Evolutionary conservation across 75 land plant species (phyloP).

Genomic region (Gnetum montanum): DNA sequence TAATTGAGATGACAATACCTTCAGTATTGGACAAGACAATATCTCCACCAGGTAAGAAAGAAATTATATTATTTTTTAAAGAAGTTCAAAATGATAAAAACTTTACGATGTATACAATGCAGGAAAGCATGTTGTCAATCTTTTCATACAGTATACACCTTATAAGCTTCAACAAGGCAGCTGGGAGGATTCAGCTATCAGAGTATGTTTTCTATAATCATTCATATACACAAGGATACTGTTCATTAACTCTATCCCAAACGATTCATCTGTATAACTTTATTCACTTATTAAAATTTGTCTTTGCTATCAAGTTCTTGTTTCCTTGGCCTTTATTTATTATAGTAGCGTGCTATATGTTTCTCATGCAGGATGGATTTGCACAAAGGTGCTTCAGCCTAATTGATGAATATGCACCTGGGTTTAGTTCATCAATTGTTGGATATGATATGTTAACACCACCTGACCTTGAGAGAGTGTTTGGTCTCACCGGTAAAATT

Average conservation of each 20-base stretch:
- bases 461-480: slow-evolving; percentile 81
- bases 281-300: too few species aligned
- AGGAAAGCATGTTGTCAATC: slow-evolving; percentile 85
- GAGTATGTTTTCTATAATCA: slow-evolving; percentile 48
- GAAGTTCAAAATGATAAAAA: neutral
- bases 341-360: neutral
- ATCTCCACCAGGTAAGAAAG: slow-evolving; percentile 72
- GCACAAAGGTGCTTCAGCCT: slow-evolving; percentile 71
- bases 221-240: too few species aligned
- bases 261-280: too few species aligned
- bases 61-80: neutral
- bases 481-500: slow-evolving; percentile 79
- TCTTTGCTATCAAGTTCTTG: too few species aligned
- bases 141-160: slow-evolving; percentile 97
- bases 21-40: slow-evolving; percentile 85
- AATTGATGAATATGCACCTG: slow-evolving; percentile 99
- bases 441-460: slow-evolving; percentile 97
- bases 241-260: too few species aligned
- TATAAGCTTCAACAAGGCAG: slow-evolving; percentile 60
- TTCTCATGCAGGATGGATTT: slow-evolving; percentile 62
- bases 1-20: slow-evolving; percentile 99
- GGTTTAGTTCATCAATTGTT: slow-evolving; percentile 87
- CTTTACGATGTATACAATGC: neutral
- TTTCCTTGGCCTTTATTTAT: neutral
- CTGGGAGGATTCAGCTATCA: slow-evolving; percentile 65